A percentile compares a stretch with the other conserved stretches of the same genome.
phyloP scores from a whole-genome alignment of 495 filamentous ascomycete species.

The Tuber microsphaerosporum region DNA sequence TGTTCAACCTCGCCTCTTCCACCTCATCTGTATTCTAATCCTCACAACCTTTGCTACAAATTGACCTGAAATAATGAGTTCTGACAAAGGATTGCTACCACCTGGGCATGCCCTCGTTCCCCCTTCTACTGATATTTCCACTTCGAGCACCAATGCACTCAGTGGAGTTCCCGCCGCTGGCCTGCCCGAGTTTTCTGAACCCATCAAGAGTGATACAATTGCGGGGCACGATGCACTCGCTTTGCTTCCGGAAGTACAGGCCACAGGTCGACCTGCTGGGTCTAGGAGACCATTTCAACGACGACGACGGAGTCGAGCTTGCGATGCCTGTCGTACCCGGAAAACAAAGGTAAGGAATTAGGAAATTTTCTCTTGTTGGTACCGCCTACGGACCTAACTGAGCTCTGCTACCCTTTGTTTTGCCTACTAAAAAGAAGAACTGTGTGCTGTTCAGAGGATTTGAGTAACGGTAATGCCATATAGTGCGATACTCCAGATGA shows the following conservation, averaged over 20 bases:
- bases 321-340: slow-evolving; percentile 39
- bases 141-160: not conserved
- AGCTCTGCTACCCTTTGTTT: slow-evolving; percentile 5
- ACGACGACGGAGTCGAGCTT: slow-evolving; percentile 39
- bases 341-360: slow-evolving; percentile 37
- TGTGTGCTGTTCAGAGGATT: not conserved
- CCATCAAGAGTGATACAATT: not conserved
- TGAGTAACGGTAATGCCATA: not conserved
- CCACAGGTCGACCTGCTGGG: slow-evolving; percentile 31
- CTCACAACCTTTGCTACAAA: not conserved
- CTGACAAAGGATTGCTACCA: not conserved
- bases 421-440: not conserved
- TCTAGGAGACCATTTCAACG: slow-evolving; percentile 39
- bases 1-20: not conserved
- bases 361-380: not conserved
- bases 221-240: slow-evolving; percentile 23
- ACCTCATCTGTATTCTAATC: not conserved
- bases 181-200: not conserved
- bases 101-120: slow-evolving; percentile 3
- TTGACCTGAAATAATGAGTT: slow-evolving; percentile 1
- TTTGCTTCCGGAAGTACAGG: slow-evolving; percentile 35
- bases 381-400: not conserved
- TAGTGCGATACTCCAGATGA: slow-evolving; percentile 41
- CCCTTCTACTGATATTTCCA: not conserved
- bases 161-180: not conserved